A percentile compares a stretch with the other conserved stretches of the same genome.
phyloP scores from a whole-genome alignment of 805 yeast species.

The Metschnikowia arizonensis region DNA sequence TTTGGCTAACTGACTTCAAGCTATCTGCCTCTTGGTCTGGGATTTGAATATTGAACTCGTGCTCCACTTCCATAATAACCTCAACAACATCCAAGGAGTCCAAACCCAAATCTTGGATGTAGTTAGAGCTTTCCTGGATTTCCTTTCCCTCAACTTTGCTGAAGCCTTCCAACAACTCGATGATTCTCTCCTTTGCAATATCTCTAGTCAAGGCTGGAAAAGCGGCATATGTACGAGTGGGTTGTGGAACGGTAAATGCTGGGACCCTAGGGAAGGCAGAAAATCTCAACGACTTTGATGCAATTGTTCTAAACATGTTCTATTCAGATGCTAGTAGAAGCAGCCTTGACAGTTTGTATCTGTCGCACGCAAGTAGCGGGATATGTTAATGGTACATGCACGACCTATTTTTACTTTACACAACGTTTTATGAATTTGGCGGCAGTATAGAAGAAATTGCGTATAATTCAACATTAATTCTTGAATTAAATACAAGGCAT shows the following conservation, averaged over 20 bases:
- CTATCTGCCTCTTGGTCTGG: slow-evolving; percentile 46
- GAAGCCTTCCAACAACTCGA: slow-evolving; percentile 62
- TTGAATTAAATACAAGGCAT: not conserved
- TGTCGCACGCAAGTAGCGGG: not conserved
- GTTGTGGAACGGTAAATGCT: slow-evolving; percentile 16
- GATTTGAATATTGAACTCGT: slow-evolving; percentile 45
- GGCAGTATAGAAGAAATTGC: too few species aligned
- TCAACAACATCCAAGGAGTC: slow-evolving; percentile 47
- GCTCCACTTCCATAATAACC: slow-evolving; percentile 46
- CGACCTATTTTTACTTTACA: not conserved
- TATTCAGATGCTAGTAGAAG: slow-evolving; percentile 1
- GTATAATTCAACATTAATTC: too few species aligned
- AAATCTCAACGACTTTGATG: slow-evolving; percentile 22
- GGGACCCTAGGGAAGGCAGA: slow-evolving; percentile 16
- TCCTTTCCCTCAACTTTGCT: slow-evolving; percentile 48
- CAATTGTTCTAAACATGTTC: slow-evolving; percentile 31
- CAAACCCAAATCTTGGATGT: slow-evolving; percentile 41
- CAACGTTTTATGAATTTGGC: not conserved
- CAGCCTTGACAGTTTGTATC: not conserved
- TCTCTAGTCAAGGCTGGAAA: slow-evolving; percentile 61
- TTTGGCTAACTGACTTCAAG: slow-evolving; percentile 44
- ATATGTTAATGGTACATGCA: slow-evolving; percentile 5
- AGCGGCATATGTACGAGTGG: slow-evolving; percentile 44
- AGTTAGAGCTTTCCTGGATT: slow-evolving; percentile 35
- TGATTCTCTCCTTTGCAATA: slow-evolving; percentile 55